Conservation (phyloP, 2,329 filamentous ascomycete species). For the Phaeoacremonium minimum region DNA sequence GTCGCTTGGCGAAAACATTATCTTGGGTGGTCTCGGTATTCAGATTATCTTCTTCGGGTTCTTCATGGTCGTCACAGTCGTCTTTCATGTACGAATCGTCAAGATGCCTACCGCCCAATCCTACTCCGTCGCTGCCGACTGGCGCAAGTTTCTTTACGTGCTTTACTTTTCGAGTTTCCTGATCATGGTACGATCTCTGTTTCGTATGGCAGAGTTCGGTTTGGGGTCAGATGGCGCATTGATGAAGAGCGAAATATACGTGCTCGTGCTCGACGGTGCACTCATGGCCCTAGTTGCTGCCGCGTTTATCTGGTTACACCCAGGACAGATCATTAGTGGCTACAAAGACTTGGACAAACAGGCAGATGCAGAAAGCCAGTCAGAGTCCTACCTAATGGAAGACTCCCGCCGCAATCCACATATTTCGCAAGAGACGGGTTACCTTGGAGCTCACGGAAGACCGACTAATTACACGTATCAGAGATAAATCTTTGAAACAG, state of each 20-base stretch:
- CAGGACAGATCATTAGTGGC: no score
- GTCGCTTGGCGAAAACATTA: slow-evolving; percentile 35
- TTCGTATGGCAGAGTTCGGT: slow-evolving; percentile 43
- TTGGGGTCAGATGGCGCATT: slow-evolving; percentile 38
- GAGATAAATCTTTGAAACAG: no score
- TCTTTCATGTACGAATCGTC: slow-evolving; percentile 41
- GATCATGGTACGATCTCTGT: slow-evolving; percentile 43
- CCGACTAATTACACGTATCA: no score
- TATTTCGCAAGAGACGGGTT: no score
- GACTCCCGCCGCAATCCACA: no score
- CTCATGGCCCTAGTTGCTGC: no score
- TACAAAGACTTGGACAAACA: no score
- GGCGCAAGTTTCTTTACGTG: slow-evolving; percentile 8
- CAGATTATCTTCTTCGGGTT: slow-evolving; percentile 46
- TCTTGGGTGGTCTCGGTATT: slow-evolving; percentile 41
- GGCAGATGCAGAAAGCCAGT: no score
- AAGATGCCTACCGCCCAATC: slow-evolving; percentile 21
- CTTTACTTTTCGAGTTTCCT: slow-evolving; percentile 19
- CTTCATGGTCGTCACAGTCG: slow-evolving; percentile 37
- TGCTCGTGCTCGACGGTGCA: slow-evolving; percentile 38
- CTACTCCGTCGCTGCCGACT: slow-evolving; percentile 9
- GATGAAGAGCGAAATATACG: slow-evolving; percentile 34
- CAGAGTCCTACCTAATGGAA: no score
- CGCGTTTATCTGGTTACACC: no score
- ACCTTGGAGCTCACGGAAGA: no score